These are phyloP conservation scores for Peniophora sp. DNA, from an alignment of 1,284 basidiomycete genomes.

Conservation along the genomic window DNA sequence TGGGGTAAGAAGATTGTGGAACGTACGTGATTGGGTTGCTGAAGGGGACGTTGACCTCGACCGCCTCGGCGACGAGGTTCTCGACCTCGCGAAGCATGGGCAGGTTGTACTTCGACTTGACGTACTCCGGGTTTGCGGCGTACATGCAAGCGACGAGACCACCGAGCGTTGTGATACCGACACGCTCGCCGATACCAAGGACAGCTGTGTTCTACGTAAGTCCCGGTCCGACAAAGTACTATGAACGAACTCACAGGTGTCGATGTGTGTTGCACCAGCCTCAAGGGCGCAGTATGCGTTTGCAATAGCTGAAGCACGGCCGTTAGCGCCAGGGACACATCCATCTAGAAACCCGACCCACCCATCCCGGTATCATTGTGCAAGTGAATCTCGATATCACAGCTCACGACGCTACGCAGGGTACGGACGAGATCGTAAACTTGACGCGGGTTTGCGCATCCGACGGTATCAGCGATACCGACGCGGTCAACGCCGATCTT, in stretches of 20 bases:
- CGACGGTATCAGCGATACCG: slow-evolving; percentile 98
- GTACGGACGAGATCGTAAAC: slow-evolving; percentile 98
- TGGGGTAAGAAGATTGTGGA: slow-evolving; percentile 4
- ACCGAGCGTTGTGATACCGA: slow-evolving; percentile 97
- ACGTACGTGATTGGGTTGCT: slow-evolving; percentile 87
- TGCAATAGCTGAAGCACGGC: slow-evolving; percentile 69
- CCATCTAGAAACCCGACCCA: slow-evolving; percentile 20
- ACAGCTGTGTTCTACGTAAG: slow-evolving; percentile 36
- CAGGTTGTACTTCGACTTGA: slow-evolving; percentile 99
- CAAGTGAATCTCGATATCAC: slow-evolving; percentile 98
- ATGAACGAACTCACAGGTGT: slow-evolving; percentile 66
- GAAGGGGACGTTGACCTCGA: slow-evolving; percentile 97
- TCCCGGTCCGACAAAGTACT: background rate
- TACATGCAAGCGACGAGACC: slow-evolving; percentile 97
- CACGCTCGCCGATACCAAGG: slow-evolving; percentile 98
- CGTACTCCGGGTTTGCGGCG: slow-evolving; percentile 94
- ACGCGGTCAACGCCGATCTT: slow-evolving; percentile 99
- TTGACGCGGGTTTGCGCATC: slow-evolving; percentile 97
- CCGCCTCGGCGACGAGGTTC: slow-evolving; percentile 97
- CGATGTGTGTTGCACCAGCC: slow-evolving; percentile 98
- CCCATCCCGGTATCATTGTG: slow-evolving; percentile 98
- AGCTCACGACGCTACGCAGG: slow-evolving; percentile 88
- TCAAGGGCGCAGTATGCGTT: slow-evolving; percentile 99
- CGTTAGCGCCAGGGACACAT: slow-evolving; percentile 3
- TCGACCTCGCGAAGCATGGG: slow-evolving; percentile 97